Conservation (phyloP, 768 basidiomycete genomes). For the Nidularia sp. region DNA sequence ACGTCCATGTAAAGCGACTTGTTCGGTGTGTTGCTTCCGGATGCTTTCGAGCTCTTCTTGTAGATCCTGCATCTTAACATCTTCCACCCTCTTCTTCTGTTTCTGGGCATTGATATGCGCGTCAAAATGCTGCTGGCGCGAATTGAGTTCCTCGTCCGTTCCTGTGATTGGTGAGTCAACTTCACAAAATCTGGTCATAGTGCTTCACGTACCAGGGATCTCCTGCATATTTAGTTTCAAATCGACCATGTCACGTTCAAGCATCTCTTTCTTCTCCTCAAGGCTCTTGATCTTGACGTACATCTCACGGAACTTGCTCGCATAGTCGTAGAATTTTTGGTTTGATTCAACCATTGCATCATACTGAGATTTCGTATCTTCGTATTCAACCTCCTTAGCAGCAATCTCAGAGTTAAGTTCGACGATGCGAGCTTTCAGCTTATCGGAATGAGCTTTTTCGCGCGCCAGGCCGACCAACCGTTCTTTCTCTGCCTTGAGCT, state of each 20-base stretch:
- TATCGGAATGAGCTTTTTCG: slow-evolving; percentile 86
- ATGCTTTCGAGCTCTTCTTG: slow-evolving; percentile 54
- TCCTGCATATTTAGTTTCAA: slow-evolving; percentile 64
- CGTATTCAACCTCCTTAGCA: slow-evolving; percentile 69
- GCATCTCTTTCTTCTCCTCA: slow-evolving; percentile 55
- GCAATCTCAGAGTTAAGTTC: slow-evolving; percentile 61
- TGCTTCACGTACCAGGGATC: slow-evolving; percentile 49
- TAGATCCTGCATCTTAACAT: slow-evolving; percentile 52
- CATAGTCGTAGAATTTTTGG: slow-evolving; percentile 74
- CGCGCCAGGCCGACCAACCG: slow-evolving; percentile 69
- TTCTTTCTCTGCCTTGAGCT: slow-evolving; percentile 92
- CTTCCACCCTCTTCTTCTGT: slow-evolving; percentile 40
- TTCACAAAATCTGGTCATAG: background rate
- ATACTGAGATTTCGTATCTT: slow-evolving; percentile 63
- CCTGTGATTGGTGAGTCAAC: slow-evolving; percentile 33
- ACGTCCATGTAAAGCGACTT: slow-evolving; percentile 61
- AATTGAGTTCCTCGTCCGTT: slow-evolving; percentile 66
- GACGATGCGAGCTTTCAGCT: slow-evolving; percentile 63
- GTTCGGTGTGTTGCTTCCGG: slow-evolving; percentile 49
- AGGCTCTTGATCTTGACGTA: slow-evolving; percentile 68
- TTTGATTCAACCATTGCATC: slow-evolving; percentile 67
- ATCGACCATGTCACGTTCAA: slow-evolving; percentile 58
- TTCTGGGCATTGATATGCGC: slow-evolving; percentile 49
- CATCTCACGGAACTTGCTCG: slow-evolving; percentile 82
- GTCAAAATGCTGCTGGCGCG: slow-evolving; percentile 55